Base-by-base conservation (phyloP, 164 flowering plant genomes). In the Buxus sempervirens region DNA sequence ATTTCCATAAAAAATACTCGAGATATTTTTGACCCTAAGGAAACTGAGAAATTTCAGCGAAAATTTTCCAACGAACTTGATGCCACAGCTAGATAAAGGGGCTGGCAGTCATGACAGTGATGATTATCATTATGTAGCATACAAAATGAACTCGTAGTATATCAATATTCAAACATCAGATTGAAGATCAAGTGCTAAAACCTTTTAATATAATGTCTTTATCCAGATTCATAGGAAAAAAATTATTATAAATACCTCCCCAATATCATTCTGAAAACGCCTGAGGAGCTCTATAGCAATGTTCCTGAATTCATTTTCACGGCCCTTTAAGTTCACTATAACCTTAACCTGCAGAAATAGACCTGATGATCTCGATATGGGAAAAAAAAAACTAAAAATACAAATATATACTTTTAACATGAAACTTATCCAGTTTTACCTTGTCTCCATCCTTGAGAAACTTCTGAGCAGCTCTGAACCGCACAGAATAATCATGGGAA, bases 401-500 rank as follows among this genome's bases (percentile, higher is more conserved):
- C 7, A 16, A 12, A 62, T 16, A 60, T 36, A 57, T 53, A 28
- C 36, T 32, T 54, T 19, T 53, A 22, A 12, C 12, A 12, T 41
- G 45, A 36, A 22, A 8, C 0, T 63, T 51, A 48, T 65, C 38
- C 62, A 69, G 48, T 12, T 38, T 45, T 15, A 91, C 98, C 97
- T 89, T 91, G 81, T 95, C 86, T 49, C 97, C 99, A 45, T 85
- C 94, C 65, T 78, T 87, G 70, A 90, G 73, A 78, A 90, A 89
- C 79, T 83, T 95, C 80, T 74, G 60, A 53, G 96, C 96, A 69
- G 97, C 88, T 85, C 61, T 91, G 77, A 92, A 72, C 64, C 96
- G 89, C 58, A 91, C 96, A 63, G 86, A 70, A 76, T 95, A 91
- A 80, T 95, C 98, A 79, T 95, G 98, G 36, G 83, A 78, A 76